Base-by-base conservation (phyloP, 305 asterid species). In the Fraxinus albicans region DNA sequence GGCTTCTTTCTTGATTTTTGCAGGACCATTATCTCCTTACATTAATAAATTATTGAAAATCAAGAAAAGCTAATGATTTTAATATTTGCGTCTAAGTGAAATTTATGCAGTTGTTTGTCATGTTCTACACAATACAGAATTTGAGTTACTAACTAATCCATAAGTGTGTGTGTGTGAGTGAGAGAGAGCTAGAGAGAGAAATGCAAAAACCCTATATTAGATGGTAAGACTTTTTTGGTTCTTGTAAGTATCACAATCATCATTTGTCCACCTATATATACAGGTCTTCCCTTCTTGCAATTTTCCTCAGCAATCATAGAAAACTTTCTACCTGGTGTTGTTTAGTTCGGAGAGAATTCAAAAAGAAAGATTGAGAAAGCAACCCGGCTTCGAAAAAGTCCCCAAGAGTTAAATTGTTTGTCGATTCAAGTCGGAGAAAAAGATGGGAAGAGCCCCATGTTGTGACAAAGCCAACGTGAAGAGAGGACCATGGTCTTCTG, bases 401-500 rank as follows among this genome's bases (percentile, higher is more conserved):
- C 47, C 47, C 3, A 40, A 40, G 47, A 40, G 47, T 40, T 40
- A 40, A 36, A 40, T 40, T 9, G 47, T 40, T 60, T 60, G 12
- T 60, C 4, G 72, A 60, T 60, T 21, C 21, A n/a, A 58, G 35
- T 34, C 15, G 34, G 47, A 9, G 47, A 40, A 65, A 58, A 81
- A 86, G 78, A 91, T 93, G 97, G 97, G 97, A 65, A 90, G 97
- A 89, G 96, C 94, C n/a, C 97, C 97, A 29, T 93, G 97, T 75
- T 93, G 97, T 75, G 97, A 93, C 86, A 93, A 93, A 88, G 92
- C 91, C 13, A 92, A 91, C 44, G 96, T 93, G 85, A 93, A 93
- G 88, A 93, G 85, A 76, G 97, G 97, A 8, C 97, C 97, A 36
- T 93, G 97, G 97, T 87, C 95, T 4, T 92, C 97, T 33, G 95